Conservation (phyloP, 1,139 yeast genomes). For the Suhomyces bokatorum region DNA sequence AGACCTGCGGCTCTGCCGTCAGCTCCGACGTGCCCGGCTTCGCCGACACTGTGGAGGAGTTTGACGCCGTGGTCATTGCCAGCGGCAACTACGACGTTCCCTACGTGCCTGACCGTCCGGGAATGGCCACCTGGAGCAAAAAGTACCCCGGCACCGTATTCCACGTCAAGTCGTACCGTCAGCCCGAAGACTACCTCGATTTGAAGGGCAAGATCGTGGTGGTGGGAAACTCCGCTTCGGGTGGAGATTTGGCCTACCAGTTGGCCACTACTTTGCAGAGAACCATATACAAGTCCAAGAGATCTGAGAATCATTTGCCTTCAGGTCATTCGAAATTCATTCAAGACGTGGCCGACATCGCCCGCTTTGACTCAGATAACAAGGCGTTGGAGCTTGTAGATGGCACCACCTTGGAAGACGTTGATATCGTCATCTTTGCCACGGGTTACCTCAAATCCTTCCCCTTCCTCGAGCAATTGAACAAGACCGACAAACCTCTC, state of each 20-base stretch:
- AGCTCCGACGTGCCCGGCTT: conserved; percentile 6
- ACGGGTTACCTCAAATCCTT: conserved; percentile 52
- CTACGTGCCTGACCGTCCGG: conserved; percentile 52
- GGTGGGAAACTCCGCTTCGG: conserved; percentile 65
- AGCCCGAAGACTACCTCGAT: conserved; percentile 43
- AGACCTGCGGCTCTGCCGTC: conserved; percentile 22
- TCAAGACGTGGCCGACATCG: conserved; percentile 42
- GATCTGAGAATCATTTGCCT: conserved; percentile 40
- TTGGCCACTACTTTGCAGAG: conserved; percentile 38
- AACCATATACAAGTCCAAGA: conserved; percentile 46
- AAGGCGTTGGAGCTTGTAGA: conserved; percentile 28
- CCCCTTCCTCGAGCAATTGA: conserved; percentile 15
- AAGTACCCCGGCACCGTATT: conserved; percentile 47
- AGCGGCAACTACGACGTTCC: conserved; percentile 62
- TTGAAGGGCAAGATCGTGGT: conserved; percentile 47
- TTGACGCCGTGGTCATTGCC: conserved; percentile 58
- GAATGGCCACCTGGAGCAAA: conserved; percentile 50
- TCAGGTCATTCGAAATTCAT: conserved; percentile 42
- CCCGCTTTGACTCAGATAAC: conserved; percentile 26
- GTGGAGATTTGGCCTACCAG: conserved; percentile 59
- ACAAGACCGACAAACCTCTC: conserved; percentile 22
- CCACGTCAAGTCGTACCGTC: conserved; percentile 63
- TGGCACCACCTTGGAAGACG: conserved; percentile 36
- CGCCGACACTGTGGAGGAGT: conserved; percentile 17
- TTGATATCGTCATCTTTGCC: conserved; percentile 58